These are phyloP conservation scores for Linnemannia schmuckeri DNA, from an alignment of 192 early-diverging fungal genomes.

Conservation along the genomic window DNA sequence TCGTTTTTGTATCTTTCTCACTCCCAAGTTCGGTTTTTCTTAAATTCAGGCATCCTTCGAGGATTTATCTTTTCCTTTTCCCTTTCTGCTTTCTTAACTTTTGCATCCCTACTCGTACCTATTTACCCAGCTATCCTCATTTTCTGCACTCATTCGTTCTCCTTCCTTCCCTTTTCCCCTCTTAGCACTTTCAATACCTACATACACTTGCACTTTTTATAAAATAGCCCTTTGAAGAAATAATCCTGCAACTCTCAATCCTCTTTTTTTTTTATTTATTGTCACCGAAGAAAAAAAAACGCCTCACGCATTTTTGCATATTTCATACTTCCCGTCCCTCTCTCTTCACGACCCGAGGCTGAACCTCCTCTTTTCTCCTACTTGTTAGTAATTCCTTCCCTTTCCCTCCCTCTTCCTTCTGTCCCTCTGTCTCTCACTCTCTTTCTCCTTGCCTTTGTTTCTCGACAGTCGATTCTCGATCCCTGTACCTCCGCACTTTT, in stretches of 20 bases:
- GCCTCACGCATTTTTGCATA: background rate
- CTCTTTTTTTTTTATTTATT: background rate
- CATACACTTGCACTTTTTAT: too few species aligned
- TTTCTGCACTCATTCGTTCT: background rate
- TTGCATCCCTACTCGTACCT: background rate
- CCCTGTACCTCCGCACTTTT: background rate
- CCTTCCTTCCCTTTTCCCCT: background rate
- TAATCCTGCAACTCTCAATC: background rate
- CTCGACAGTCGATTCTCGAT: slow-evolving; percentile 5
- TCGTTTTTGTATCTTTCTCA: background rate
- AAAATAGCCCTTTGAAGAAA: background rate
- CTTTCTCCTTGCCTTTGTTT: background rate
- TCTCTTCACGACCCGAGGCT: background rate
- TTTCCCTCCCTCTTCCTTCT: background rate
- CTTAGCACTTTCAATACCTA: background rate
- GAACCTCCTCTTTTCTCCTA: background rate
- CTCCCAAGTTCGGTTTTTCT: background rate
- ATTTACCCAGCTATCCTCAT: background rate
- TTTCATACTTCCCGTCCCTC: background rate
- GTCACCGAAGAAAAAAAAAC: background rate
- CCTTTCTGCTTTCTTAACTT: slow-evolving; percentile 5
- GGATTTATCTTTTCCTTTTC: slow-evolving; percentile 6
- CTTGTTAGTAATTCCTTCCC: background rate
- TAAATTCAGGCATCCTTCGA: background rate
- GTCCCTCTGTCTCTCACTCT: background rate